Evolutionary conservation across 2,329 filamentous ascomycete species (phyloP).

Genomic region (Rosellinia necatrix): DNA sequence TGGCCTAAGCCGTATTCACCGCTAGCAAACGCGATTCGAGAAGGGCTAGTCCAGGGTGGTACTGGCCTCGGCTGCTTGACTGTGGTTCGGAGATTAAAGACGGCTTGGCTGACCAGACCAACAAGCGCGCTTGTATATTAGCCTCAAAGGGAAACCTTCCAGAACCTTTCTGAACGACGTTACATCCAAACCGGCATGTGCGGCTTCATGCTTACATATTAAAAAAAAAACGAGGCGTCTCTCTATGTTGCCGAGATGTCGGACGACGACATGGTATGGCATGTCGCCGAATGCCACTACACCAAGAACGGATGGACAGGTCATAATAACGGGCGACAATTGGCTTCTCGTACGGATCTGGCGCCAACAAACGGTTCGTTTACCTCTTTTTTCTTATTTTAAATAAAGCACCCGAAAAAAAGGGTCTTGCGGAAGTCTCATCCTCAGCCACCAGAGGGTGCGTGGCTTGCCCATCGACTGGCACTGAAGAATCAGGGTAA

Average conservation of each 20-base stretch:
- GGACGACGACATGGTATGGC: slow-evolving; percentile 14
- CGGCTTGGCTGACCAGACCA: too few species aligned
- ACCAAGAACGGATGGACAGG: not conserved
- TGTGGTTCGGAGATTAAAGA: not conserved
- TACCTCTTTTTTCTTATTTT: too few species aligned
- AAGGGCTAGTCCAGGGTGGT: too few species aligned
- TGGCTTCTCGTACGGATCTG: not conserved
- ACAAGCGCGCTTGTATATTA: not conserved
- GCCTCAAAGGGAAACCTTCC: slow-evolving; percentile 19
- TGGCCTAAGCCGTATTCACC: too few species aligned
- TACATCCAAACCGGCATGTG: slow-evolving; percentile 10
- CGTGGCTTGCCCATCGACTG: slow-evolving; percentile 1
- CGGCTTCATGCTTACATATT: not conserved
- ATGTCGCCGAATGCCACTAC: too few species aligned
- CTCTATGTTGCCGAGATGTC: slow-evolving; percentile 15
- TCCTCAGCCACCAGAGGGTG: slow-evolving; percentile 7
- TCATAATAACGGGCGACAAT: not conserved
- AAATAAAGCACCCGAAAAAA: too few species aligned
- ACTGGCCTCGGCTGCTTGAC: not conserved
- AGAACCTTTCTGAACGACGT: slow-evolving; percentile 17
- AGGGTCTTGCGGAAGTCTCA: not conserved
- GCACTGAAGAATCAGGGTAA: not conserved
- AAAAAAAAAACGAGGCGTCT: slow-evolving; percentile 1
- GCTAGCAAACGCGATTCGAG: too few species aligned
- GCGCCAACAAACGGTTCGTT: not conserved